Conservation (phyloP, 192 early-diverging fungal species). For the Spizellomyces punctatus region DNA sequence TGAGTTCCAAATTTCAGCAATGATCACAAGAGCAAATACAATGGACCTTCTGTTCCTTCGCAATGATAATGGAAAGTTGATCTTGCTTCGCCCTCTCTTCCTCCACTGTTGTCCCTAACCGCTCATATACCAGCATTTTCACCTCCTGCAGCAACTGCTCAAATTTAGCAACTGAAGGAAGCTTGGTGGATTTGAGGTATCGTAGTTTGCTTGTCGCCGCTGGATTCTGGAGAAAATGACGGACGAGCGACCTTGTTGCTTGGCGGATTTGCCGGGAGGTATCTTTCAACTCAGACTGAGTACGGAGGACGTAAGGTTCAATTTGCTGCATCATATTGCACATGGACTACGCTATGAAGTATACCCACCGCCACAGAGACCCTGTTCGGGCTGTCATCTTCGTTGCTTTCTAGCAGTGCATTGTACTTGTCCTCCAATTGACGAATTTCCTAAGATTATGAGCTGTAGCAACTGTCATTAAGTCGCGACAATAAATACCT, state of each 20-base stretch:
- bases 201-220: conserved; percentile 45
- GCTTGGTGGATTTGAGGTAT: conserved; percentile 47
- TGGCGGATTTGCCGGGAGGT: conserved; percentile 33
- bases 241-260: conserved; percentile 39
- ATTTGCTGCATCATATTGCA: background rate
- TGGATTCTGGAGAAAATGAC: conserved; percentile 54
- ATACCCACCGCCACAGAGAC: background rate
- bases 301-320: background rate
- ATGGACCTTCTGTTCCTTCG: conserved; percentile 58
- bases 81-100: conserved; percentile 58
- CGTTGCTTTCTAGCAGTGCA: conserved; percentile 15
- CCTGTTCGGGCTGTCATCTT: background rate
- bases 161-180: conserved; percentile 37
- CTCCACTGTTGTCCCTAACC: conserved; percentile 52
- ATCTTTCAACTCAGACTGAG: conserved; percentile 47
- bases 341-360: background rate
- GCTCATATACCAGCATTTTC: conserved; percentile 54
- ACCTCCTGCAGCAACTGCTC: conserved; percentile 55
- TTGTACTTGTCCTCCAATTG: conserved; percentile 48
- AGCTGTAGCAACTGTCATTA: background rate
- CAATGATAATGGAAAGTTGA: conserved; percentile 53
- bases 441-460: conserved; percentile 40
- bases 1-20: background rate
- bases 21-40: conserved; percentile 10
- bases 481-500: too few relatives aligned